Evolutionary conservation across 2,329 filamentous ascomycete genomes (phyloP).

Genomic region (Scedosporium apiospermum): DNA sequence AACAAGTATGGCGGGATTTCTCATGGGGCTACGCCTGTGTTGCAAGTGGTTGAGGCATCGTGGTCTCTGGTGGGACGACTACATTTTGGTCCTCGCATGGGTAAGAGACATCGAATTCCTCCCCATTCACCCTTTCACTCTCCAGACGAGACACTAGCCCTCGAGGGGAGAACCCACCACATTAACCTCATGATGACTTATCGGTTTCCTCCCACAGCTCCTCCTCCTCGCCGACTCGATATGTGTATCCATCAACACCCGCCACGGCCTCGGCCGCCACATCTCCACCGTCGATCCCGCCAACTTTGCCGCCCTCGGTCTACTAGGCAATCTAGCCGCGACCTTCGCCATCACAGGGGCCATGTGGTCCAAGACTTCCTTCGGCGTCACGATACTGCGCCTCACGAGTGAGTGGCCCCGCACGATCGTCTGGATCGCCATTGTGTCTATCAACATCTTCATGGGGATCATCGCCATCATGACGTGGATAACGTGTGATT

Average conservation of each 20-base stretch:
- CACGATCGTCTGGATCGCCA: slow-evolving; percentile 16
- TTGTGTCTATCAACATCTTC: slow-evolving; percentile 15
- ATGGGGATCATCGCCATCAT: slow-evolving; percentile 13
- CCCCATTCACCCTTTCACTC: not conserved
- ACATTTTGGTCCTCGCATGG: slow-evolving; percentile 22
- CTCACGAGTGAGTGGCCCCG: slow-evolving; percentile 14
- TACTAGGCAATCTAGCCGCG: not conserved
- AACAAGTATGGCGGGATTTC: slow-evolving; percentile 1
- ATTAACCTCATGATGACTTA: not conserved
- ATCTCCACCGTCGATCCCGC: slow-evolving; percentile 5
- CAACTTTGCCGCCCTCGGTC: slow-evolving; percentile 1
- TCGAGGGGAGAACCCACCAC: not conserved
- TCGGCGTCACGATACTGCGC: slow-evolving; percentile 19
- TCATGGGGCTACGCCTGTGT: slow-evolving; percentile 22
- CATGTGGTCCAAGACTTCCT: slow-evolving; percentile 18
- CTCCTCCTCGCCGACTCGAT: slow-evolving; percentile 1
- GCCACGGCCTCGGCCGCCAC: slow-evolving; percentile 12
- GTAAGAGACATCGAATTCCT: slow-evolving; percentile 14
- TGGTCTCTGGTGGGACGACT: slow-evolving; percentile 28
- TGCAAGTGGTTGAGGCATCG: slow-evolving; percentile 24
- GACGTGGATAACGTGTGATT: slow-evolving; percentile 16
- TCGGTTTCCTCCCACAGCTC: not conserved
- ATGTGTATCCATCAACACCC: not conserved
- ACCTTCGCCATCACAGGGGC: not conserved
- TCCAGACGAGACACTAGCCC: not conserved